Evolutionary conservation across 345 rosid species (phyloP), one percentile per base, ranked within the genome.

Genomic region (Jatropha curcas): DNA sequence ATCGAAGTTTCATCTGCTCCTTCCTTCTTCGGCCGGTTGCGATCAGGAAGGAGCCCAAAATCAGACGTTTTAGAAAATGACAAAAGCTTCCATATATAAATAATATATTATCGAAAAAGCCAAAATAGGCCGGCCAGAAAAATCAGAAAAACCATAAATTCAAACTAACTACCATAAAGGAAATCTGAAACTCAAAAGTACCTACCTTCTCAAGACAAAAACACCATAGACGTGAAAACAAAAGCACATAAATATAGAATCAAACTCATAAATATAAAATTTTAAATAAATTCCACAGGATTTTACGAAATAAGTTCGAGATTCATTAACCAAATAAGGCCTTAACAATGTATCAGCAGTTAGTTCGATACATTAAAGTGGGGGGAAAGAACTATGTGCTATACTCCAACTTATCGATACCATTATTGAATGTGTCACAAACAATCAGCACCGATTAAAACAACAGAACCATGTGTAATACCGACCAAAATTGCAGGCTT

Each of bases 1-100:
- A 14, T 9, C 35, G 75, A 72, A 72, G 63, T 61, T 78, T 78
- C 77, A 52, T 46, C 34, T 46, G 2, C 58, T 45, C 65, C 48
- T 60, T 25, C 69, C 8, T 52, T 24, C 28, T 30, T 53, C 37
- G n/a, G 50, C 64, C 5, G 41, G 13, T 52, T 41, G 20, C 37
- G 51, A 39, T 0, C 27, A 17, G 24, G 57, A 31, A 66, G 10
- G 66, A 25, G 37, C 60, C 64, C 61, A 35, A 22, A 67, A 2
- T 20, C n/a, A 45, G 20, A 45, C 12, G 6, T 43, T 43, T 43
- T 22, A 25, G 20, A 43, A 24, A 13, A 39, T 13, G 52, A 45
- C 10, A 55, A 24, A 52, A n/a, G n/a, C 57, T 52, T 52, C 5
- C 1, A 52, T n/a, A 7, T 55, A n/a, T 39, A 39, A 6, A 39